Conservation (phyloP, 2,329 filamentous ascomycete genomes). For the Ceratocystiopsis brevicomis region DNA sequence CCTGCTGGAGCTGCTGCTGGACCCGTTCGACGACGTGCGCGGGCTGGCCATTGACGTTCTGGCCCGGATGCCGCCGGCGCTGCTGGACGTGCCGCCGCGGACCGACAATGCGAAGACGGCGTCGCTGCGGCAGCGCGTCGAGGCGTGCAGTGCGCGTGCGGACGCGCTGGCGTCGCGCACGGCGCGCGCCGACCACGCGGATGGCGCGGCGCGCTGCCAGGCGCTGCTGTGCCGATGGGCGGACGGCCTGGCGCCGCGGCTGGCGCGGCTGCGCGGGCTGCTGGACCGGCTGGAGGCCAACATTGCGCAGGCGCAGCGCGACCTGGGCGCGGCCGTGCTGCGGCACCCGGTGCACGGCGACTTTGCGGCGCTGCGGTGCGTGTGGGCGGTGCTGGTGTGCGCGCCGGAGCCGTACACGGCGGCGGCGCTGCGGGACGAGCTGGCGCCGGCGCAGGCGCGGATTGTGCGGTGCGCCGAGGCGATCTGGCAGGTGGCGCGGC, state of each 20-base stretch:
- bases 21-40: conserved; percentile 86
- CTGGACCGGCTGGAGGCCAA: conserved; percentile 45
- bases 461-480: conserved; percentile 41
- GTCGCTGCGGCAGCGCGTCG: conserved; percentile 17
- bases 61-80: conserved; percentile 19
- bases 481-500: conserved; percentile 61
- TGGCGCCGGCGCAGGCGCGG: conserved; percentile 28
- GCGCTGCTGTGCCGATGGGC: conserved; percentile 48
- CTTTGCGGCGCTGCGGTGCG: conserved; percentile 46
- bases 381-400: conserved; percentile 29
- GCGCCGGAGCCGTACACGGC: conserved; percentile 20
- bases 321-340: conserved; percentile 48
- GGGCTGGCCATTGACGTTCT: conserved; percentile 34
- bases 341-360: conserved; percentile 50
- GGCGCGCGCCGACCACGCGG: conserved; percentile 76
- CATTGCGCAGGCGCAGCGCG: conserved; percentile 38
- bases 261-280: conserved; percentile 36
- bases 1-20: conserved; percentile 61
- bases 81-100: background rate
- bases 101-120: too few relatives aligned
- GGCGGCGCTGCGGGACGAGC: conserved; percentile 15
- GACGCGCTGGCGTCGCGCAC: conserved; percentile 45
- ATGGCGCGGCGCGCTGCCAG: conserved; percentile 66
- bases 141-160: conserved; percentile 30
- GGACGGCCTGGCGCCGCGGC: conserved; percentile 20